A percentile compares a stretch with the other conserved stretches of the same genome.
phyloP scores from a whole-genome alignment of 768 basidiomycete species.

The Cantharellus anzutake region DNA sequence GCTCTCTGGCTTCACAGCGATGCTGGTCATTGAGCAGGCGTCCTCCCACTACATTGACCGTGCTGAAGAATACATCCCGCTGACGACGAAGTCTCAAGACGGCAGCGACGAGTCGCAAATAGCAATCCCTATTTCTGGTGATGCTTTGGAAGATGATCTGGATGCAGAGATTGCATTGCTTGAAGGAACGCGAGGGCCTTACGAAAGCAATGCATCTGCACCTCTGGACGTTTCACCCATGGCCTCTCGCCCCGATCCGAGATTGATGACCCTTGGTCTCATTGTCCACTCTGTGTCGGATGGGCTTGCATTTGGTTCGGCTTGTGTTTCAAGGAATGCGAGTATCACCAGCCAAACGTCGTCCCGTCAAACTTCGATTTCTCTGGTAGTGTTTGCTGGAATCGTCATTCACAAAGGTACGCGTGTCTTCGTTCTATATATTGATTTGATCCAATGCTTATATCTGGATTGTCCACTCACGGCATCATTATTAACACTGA shows the following conservation, averaged over 20 bases:
- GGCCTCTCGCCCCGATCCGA: neutral
- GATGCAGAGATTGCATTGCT: constrained; percentile 23
- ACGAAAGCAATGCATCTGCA: too few relatives aligned
- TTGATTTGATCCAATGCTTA: too few relatives aligned
- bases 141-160: constrained; percentile 36
- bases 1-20: constrained; percentile 35
- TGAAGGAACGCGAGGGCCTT: neutral
- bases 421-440: too few relatives aligned
- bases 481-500: too few relatives aligned
- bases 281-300: constrained; percentile 80
- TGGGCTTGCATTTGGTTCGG: constrained; percentile 76
- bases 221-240: too few relatives aligned
- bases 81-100: too few relatives aligned
- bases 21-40: constrained; percentile 38
- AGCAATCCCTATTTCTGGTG: neutral
- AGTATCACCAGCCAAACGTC: neutral
- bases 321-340: constrained; percentile 5
- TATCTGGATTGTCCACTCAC: too few relatives aligned
- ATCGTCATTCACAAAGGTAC: constrained; percentile 66
- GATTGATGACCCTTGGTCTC: constrained; percentile 54
- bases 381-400: constrained; percentile 77
- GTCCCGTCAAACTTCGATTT: constrained; percentile 22
- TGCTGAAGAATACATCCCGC: too few relatives aligned
- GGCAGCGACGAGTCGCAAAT: neutral
- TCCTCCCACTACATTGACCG: neutral